Percentiles rank a stretch among this genome's conserved stretches.
phyloP scores from a whole-genome alignment of 164 flowering plant genomes.

The Kingdonia uniflora region DNA sequence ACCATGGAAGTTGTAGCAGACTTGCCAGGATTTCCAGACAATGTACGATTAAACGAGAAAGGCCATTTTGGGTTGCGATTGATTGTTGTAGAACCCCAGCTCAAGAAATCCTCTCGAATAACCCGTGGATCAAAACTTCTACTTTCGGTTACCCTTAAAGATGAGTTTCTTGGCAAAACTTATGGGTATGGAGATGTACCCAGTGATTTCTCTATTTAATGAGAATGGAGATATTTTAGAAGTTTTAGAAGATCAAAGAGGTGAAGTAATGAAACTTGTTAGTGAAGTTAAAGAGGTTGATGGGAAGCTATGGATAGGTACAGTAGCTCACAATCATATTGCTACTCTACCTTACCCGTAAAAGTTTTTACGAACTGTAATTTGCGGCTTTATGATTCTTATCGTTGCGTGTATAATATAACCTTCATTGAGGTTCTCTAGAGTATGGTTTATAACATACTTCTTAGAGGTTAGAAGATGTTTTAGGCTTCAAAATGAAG shows the following conservation, averaged over 20 bases:
- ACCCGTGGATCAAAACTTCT: constrained; percentile 73
- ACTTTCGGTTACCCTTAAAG: constrained; percentile 31
- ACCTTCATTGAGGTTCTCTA: too few species aligned
- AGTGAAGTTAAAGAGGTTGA: constrained; percentile 58
- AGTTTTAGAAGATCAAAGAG: constrained; percentile 49
- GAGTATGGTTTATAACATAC: too few species aligned
- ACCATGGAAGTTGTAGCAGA: constrained; percentile 32
- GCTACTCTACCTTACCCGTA: constrained; percentile 74
- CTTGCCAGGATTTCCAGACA: constrained; percentile 64
- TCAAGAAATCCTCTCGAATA: constrained; percentile 28
- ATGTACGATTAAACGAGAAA: constrained; percentile 37
- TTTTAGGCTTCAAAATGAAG: too few species aligned
- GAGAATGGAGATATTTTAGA: constrained; percentile 46
- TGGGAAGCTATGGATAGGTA: constrained; percentile 51
- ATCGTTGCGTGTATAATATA: too few species aligned
- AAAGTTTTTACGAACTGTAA: background rate
- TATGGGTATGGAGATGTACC: constrained; percentile 43
- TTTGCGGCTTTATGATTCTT: background rate
- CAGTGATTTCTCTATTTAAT: constrained; percentile 47
- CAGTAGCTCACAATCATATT: constrained; percentile 96
- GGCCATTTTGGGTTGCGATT: constrained; percentile 71
- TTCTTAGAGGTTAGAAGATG: too few species aligned
- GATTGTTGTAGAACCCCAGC: constrained; percentile 36
- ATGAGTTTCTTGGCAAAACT: constrained; percentile 31
- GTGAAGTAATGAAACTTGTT: constrained; percentile 31